Base-by-base conservation (phyloP, 257 asterid species). In the Rhazya stricta region DNA sequence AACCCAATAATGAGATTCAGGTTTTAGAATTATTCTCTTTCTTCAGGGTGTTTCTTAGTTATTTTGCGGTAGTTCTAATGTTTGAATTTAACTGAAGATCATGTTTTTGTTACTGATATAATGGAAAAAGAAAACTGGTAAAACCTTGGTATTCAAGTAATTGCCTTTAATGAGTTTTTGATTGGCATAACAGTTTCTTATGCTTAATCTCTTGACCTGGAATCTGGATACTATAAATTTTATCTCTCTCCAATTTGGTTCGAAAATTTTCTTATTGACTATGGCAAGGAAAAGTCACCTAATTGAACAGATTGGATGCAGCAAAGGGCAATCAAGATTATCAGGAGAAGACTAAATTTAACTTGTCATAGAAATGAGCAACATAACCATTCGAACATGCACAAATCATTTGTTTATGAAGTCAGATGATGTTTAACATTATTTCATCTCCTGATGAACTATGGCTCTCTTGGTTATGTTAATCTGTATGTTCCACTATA, bases 1-100 rank as follows among this genome's bases (percentile, higher is more conserved):
- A 77, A 50, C 79, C 81, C 57, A 63, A 7, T 42, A 7, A 65
- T 53, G 69, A 75, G 83, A 76, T 79, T 43, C 74, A 45, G 56
- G 74, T 69, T 45, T 45, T 3, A 27, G 58, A 29, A 5, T 0
- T 61, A 5, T 10, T 15, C n/a, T 15, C n/a, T 53, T 53, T 23
- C 25, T 53, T 53, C 25, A n/a, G 21, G 4, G n/a, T 53, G 8
- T 61, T 29, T 61, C 67, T 61, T 42, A 43, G 41, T 30, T 45
- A 3, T n/a, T 9, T 68, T 13, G 39, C 73, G n/a, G 27, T 43
- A 15, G n/a, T 69, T 1, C 54, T 25, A n/a, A 42, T 3, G 36
- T 32, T 11, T 0, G 7, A 9, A 6, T 34, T 39, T 43, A 9
- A 19, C 45, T 42, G 1, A n/a, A 46, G 25, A 19, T 29, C 45